Conservation (phyloP, 192 early-diverging fungal species). For the Coemansia sp. region DNA sequence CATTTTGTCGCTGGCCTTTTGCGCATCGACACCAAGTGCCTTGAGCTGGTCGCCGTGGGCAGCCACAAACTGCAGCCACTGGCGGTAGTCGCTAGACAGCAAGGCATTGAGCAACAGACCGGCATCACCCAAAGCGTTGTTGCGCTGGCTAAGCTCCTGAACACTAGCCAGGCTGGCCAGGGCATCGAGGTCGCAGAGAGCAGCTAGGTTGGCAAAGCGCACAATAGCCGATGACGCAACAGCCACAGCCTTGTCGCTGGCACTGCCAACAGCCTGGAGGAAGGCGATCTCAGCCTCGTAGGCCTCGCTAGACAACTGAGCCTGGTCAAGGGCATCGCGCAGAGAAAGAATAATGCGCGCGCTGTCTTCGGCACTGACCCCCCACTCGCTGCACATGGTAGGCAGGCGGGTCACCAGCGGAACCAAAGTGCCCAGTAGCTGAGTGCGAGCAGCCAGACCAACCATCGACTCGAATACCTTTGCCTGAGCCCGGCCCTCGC, state of each 20-base stretch:
- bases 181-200: slow-evolving; percentile 78
- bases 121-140: slow-evolving; percentile 67
- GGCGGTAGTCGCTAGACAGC: slow-evolving; percentile 31
- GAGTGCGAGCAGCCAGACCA: slow-evolving; percentile 63
- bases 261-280: slow-evolving; percentile 58
- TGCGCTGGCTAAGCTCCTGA: slow-evolving; percentile 64
- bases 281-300: slow-evolving; percentile 57
- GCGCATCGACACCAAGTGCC: slow-evolving; percentile 56
- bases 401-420: slow-evolving; percentile 25
- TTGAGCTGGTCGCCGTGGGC: slow-evolving; percentile 57
- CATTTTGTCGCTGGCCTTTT: slow-evolving; percentile 76
- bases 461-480: slow-evolving; percentile 74
- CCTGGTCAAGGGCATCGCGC: slow-evolving; percentile 27
- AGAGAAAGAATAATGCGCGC: slow-evolving; percentile 60
- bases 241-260: slow-evolving; percentile 50
- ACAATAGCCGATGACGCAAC: slow-evolving; percentile 66
- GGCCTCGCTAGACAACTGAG: slow-evolving; percentile 33
- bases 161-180: slow-evolving; percentile 63
- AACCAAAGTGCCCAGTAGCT: slow-evolving; percentile 23
- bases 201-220: slow-evolving; percentile 62
- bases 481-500: slow-evolving; percentile 58
- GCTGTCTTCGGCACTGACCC: slow-evolving; percentile 55
- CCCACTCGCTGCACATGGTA: slow-evolving; percentile 32
- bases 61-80: slow-evolving; percentile 54
- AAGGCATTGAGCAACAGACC: slow-evolving; percentile 58